phyloP scores from a whole-genome alignment of 2,329 filamentous ascomycete genomes.

The Talaromyces sp. region DNA sequence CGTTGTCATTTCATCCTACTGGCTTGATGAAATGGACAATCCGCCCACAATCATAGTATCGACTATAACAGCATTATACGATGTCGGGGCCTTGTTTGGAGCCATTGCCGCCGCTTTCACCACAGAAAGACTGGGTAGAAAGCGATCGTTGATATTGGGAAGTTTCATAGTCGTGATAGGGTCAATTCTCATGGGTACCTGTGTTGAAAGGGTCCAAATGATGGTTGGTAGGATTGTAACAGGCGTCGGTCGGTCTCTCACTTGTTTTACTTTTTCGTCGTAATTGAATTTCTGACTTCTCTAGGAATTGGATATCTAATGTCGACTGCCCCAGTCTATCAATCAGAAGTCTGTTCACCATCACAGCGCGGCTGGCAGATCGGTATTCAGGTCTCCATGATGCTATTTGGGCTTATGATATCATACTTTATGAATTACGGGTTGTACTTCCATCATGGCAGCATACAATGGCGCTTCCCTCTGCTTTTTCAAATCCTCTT shows the following conservation, averaged over 20 bases:
- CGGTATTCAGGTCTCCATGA: not conserved
- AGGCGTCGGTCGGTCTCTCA: slow-evolving; percentile 16
- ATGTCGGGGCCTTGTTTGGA: slow-evolving; percentile 23
- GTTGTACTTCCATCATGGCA: not conserved
- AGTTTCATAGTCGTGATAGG: slow-evolving; percentile 18
- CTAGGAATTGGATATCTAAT: slow-evolving; percentile 10
- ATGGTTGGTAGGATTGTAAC: slow-evolving; percentile 21
- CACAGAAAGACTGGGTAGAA: slow-evolving; percentile 23
- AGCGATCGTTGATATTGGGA: slow-evolving; percentile 20
- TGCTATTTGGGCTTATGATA: slow-evolving; percentile 17
- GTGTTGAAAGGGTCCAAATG: slow-evolving; percentile 15
- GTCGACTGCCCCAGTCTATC: slow-evolving; percentile 23
- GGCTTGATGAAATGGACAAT: slow-evolving; percentile 21
- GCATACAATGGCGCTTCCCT: slow-evolving; percentile 33
- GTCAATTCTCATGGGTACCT: slow-evolving; percentile 18
- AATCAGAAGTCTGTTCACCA: slow-evolving; percentile 20
- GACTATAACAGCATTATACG: slow-evolving; percentile 26
- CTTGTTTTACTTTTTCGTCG: not conserved
- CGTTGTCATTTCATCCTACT: slow-evolving; percentile 21
- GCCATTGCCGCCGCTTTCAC: slow-evolving; percentile 20
- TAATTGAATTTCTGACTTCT: slow-evolving; percentile 7
- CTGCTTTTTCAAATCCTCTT: slow-evolving; percentile 42
- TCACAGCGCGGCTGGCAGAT: slow-evolving; percentile 21
- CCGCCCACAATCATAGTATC: slow-evolving; percentile 19
- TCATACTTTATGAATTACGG: slow-evolving; percentile 10